These are phyloP conservation scores for Erysimum pusillum DNA, from an alignment of 441 rosid genomes.

Conservation along the genomic window DNA sequence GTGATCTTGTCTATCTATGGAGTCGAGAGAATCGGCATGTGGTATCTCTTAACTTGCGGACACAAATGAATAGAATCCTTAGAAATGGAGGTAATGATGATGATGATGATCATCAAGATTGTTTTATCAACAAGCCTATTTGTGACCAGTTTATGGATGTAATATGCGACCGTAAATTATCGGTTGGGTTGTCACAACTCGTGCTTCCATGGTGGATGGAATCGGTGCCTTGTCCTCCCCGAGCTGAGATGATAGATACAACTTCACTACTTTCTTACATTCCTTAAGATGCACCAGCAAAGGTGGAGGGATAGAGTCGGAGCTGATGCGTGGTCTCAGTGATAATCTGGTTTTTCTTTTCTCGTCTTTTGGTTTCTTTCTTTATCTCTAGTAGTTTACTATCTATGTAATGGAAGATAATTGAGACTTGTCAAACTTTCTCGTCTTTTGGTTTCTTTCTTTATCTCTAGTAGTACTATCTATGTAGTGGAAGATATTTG, in stretches of 20 bases:
- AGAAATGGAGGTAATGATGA: background rate
- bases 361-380: background rate
- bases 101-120: background rate
- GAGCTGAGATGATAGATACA: background rate
- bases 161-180: background rate
- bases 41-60: background rate
- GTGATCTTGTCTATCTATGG: background rate
- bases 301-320: background rate
- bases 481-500: background rate
- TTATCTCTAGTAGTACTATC: too few species aligned
- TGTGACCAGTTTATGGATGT: background rate
- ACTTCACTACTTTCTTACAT: background rate
- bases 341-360: background rate
- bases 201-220: slow-evolving; percentile 25
- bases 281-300: background rate
- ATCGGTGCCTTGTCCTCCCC: slow-evolving; percentile 25
- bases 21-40: background rate
- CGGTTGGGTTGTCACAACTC: background rate
- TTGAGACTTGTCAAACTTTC: too few species aligned
- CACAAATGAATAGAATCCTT: background rate
- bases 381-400: background rate
- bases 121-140: background rate
- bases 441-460: too few species aligned
- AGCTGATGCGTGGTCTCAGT: background rate
- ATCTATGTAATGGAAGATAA: background rate